These are phyloP conservation scores for Aspergillus haitiensis DNA, from an alignment of 495 filamentous ascomycete species.

Conservation along the genomic window DNA sequence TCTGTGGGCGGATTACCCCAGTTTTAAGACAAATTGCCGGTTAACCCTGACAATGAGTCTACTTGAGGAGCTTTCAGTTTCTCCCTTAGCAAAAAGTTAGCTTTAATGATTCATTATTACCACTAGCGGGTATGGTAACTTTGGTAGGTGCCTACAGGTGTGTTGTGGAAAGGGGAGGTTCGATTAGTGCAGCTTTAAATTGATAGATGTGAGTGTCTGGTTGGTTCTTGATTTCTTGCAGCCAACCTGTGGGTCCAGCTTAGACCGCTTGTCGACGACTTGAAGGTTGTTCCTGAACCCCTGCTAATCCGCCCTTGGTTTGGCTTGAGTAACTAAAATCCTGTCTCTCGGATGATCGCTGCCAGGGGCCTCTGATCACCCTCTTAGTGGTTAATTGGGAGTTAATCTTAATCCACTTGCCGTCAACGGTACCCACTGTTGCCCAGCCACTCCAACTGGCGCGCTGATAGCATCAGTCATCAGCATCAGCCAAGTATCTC, in stretches of 20 bases:
- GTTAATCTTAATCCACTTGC: neutral
- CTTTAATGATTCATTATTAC: neutral
- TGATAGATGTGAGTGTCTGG: neutral
- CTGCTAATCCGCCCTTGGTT: slow-evolving; percentile 2
- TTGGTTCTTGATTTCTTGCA: slow-evolving; percentile 19
- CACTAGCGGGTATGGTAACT: neutral
- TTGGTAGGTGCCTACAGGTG: neutral
- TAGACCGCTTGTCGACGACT: slow-evolving; percentile 18
- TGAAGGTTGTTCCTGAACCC: slow-evolving; percentile 1
- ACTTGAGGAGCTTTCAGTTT: no score
- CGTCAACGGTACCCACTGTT: no score
- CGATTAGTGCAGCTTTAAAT: slow-evolving; percentile 20
- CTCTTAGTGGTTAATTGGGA: neutral
- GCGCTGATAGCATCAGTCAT: no score
- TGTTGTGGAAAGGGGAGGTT: neutral
- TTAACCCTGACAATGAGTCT: no score
- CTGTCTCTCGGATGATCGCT: slow-evolving; percentile 18
- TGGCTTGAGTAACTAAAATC: neutral
- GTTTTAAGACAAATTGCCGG: no score
- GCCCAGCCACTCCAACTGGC: no score
- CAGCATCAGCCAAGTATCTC: no score
- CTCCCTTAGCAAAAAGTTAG: no score
- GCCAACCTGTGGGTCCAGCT: slow-evolving; percentile 3
- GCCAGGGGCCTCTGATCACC: slow-evolving; percentile 9
- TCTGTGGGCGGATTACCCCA: no score